These are phyloP conservation scores for Rhytidiadelphus loreus DNA, from an alignment of 225 moss, liverwort and hornwort species.

Conservation along the genomic window DNA sequence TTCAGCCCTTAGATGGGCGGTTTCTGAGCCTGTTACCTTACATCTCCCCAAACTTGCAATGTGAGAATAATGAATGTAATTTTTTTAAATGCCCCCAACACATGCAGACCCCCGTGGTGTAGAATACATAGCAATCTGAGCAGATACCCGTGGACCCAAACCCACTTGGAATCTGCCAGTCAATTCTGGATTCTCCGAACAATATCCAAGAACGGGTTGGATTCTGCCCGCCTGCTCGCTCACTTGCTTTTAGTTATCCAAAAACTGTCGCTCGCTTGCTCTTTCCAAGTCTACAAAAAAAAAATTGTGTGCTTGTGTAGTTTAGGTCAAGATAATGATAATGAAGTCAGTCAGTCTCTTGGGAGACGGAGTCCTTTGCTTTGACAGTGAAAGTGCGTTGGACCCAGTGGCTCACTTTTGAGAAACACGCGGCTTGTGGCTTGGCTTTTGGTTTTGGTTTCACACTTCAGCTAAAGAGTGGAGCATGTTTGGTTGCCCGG, in stretches of 20 bases:
- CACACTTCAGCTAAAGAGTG: background rate
- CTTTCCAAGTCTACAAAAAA: background rate
- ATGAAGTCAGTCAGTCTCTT: background rate
- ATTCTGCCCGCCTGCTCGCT: background rate
- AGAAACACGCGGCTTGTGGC: background rate
- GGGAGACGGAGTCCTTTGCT: background rate
- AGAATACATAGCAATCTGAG: background rate
- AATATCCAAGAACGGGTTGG: background rate
- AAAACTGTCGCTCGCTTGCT: too few relatives aligned
- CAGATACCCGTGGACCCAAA: background rate
- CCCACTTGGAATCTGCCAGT: background rate
- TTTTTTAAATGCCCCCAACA: background rate
- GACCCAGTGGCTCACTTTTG: background rate
- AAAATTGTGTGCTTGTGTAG: background rate
- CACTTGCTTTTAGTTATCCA: background rate
- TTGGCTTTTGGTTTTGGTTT: background rate
- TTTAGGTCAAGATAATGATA: background rate
- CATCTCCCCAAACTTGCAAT: background rate
- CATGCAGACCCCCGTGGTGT: rapidly evolving
- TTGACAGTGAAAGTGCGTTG: background rate
- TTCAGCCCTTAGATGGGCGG: too few relatives aligned
- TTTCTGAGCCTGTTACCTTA: too few relatives aligned
- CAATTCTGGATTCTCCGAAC: background rate
- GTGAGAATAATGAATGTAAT: background rate
- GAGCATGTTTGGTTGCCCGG: background rate